These are phyloP conservation scores for Candida ulmi DNA, from an alignment of 805 yeast species.

Conservation along the genomic window DNA sequence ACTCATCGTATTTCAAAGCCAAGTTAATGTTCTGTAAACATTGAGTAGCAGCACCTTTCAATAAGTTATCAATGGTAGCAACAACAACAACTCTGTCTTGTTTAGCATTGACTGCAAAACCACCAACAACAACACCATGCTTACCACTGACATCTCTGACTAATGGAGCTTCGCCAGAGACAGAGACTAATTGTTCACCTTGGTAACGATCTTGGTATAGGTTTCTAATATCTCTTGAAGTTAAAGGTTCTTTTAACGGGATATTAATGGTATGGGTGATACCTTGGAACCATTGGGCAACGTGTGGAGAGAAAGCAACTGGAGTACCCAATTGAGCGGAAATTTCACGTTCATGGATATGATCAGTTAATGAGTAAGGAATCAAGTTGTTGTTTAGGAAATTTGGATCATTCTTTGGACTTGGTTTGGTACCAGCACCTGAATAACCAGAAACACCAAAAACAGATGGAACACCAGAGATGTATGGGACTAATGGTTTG, in stretches of 20 bases:
- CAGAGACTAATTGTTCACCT: constrained; percentile 78
- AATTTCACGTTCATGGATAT: constrained; percentile 93
- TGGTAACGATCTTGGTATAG: constrained; percentile 84
- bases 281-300: constrained; percentile 99
- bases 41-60: constrained; percentile 99
- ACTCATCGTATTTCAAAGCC: constrained; percentile 86
- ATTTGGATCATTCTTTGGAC: constrained; percentile 85
- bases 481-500: constrained; percentile 72
- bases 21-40: constrained; percentile 94
- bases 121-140: constrained; percentile 94
- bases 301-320: constrained; percentile 94
- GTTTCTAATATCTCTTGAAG: constrained; percentile 78
- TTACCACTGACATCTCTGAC: constrained; percentile 89
- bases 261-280: constrained; percentile 87
- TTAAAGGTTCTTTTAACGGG: constrained; percentile 67
- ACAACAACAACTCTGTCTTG: constrained; percentile 90
- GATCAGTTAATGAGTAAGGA: constrained; percentile 95
- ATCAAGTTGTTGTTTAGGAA: constrained; percentile 76
- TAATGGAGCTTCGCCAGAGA: constrained; percentile 88
- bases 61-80: constrained; percentile 90
- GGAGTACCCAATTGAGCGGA: constrained; percentile 70
- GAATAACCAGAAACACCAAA: constrained; percentile 98
- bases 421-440: constrained; percentile 99
- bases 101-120: constrained; percentile 85
- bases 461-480: constrained; percentile 70